Evolutionary conservation across 257 asterid genomes (phyloP).

Genomic region (Apocynum venetum): DNA sequence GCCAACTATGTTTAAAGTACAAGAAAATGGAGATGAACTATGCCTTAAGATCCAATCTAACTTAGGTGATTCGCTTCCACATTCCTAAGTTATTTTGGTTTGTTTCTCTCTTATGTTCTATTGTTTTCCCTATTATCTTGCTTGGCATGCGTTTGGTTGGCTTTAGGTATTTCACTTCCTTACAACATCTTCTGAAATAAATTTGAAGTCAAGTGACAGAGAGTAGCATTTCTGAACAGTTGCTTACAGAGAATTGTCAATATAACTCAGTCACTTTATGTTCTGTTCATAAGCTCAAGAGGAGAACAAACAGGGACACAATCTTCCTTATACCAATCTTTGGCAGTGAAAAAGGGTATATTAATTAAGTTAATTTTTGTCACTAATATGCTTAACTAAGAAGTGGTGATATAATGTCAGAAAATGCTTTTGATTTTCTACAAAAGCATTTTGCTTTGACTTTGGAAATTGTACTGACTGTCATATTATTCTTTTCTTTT

Average conservation of each 20-base stretch:
- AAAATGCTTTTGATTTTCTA: background rate
- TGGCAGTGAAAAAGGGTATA: background rate
- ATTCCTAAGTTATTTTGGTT: background rate
- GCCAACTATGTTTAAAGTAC: background rate
- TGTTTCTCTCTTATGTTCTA: background rate
- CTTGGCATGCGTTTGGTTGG: background rate
- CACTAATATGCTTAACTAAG: background rate
- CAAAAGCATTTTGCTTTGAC: background rate
- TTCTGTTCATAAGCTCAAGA: background rate
- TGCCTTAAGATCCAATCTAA: background rate
- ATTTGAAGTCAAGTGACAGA: background rate
- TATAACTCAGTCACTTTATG: background rate
- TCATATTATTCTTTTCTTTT: background rate
- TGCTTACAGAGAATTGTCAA: background rate
- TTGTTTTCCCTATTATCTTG: background rate
- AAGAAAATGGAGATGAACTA: background rate
- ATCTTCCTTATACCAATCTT: background rate
- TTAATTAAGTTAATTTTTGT: background rate
- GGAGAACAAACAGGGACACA: background rate
- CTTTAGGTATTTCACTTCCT: background rate
- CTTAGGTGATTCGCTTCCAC: background rate
- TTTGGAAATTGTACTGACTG: background rate
- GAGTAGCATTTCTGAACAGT: background rate
- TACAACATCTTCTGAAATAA: background rate
- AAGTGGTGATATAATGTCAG: background rate